A percentile compares a stretch with the other conserved stretches of the same genome.
Evolutionary conservation across 1,284 basidiomycete species (phyloP).

Genomic region (Heimioporus punctisporus): DNA sequence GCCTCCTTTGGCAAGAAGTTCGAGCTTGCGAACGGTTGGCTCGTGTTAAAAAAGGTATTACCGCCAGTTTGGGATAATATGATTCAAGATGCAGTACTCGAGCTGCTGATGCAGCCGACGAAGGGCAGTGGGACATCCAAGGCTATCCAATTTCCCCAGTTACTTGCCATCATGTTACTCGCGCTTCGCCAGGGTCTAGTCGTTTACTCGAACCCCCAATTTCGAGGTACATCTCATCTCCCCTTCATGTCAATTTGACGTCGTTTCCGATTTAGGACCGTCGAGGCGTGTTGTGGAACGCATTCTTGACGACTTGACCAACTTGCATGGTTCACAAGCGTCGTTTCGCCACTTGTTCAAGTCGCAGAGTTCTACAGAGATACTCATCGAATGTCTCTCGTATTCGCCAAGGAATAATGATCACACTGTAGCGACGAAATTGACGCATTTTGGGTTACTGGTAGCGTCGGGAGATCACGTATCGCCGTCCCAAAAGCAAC

Average conservation of each 20-base stretch:
- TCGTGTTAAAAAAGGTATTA: constrained; percentile 61
- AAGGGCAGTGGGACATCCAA: constrained; percentile 7
- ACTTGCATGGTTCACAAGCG: constrained; percentile 56
- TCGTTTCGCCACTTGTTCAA: constrained; percentile 74
- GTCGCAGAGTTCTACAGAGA: constrained; percentile 64
- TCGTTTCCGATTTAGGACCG: constrained; percentile 20
- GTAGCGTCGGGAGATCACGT: constrained; percentile 65
- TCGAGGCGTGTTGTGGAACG: constrained; percentile 16
- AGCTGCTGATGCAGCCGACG: constrained; percentile 57
- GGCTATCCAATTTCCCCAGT: constrained; percentile 36
- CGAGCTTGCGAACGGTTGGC: constrained; percentile 79
- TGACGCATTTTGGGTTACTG: constrained; percentile 66
- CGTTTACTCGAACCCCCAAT: constrained; percentile 5
- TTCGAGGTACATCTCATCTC: constrained; percentile 12
- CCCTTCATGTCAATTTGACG: not conserved
- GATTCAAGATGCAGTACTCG: constrained; percentile 68
- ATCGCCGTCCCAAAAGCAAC: constrained; percentile 62
- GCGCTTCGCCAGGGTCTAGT: constrained; percentile 52
- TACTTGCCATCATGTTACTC: constrained; percentile 68
- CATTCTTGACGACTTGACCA: constrained; percentile 67
- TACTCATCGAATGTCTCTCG: constrained; percentile 66
- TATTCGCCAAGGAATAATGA: constrained; percentile 45
- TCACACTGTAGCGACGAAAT: constrained; percentile 56
- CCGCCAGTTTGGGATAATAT: constrained; percentile 65
- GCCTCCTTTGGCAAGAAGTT: constrained; percentile 71